phyloP scores from a whole-genome alignment of 2,329 filamentous ascomycete species.

The Phoma sp. region DNA sequence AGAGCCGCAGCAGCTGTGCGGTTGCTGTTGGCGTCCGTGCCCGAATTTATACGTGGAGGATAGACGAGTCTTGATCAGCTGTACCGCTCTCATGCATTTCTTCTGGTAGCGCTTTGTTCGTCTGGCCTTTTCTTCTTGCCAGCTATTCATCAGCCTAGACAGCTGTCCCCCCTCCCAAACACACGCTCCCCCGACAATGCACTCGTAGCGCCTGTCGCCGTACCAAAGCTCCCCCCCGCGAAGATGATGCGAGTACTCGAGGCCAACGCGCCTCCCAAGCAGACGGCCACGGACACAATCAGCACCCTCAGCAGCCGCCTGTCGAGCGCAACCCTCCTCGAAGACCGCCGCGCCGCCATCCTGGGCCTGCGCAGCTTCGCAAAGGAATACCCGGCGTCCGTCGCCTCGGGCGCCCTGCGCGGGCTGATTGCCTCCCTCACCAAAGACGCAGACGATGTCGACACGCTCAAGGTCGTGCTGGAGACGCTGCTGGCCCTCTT shows the following conservation, averaged over 20 bases:
- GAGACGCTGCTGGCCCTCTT: slow-evolving; percentile 97
- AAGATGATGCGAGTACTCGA: slow-evolving; percentile 65
- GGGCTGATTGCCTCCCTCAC: slow-evolving; percentile 84
- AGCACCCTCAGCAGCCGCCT: slow-evolving; percentile 86
- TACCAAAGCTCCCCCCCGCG: slow-evolving; percentile 2
- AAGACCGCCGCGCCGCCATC: slow-evolving; percentile 93
- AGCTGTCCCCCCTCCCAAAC: slow-evolving; percentile 6
- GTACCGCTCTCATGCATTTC: slow-evolving; percentile 1
- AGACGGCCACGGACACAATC: slow-evolving; percentile 95
- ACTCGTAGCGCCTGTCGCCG: too few relatives aligned
- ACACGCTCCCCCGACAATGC: slow-evolving; percentile 21
- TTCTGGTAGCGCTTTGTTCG: background rate
- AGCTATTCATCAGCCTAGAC: background rate
- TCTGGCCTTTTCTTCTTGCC: background rate
- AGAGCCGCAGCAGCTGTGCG: slow-evolving; percentile 1
- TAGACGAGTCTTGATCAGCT: background rate
- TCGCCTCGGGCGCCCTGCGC: slow-evolving; percentile 89
- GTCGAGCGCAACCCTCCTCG: slow-evolving; percentile 86
- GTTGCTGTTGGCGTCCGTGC: slow-evolving; percentile 22
- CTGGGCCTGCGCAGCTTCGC: slow-evolving; percentile 93
- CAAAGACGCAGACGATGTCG: slow-evolving; percentile 91
- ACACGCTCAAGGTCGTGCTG: slow-evolving; percentile 92
- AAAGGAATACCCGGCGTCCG: slow-evolving; percentile 94
- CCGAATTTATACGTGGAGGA: slow-evolving; percentile 31
- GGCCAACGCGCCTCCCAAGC: slow-evolving; percentile 85